Evolutionary conservation across 305 asterid genomes (phyloP), one percentile per base, ranked within the genome.

Genomic region (Fraxinus ornus): DNA sequence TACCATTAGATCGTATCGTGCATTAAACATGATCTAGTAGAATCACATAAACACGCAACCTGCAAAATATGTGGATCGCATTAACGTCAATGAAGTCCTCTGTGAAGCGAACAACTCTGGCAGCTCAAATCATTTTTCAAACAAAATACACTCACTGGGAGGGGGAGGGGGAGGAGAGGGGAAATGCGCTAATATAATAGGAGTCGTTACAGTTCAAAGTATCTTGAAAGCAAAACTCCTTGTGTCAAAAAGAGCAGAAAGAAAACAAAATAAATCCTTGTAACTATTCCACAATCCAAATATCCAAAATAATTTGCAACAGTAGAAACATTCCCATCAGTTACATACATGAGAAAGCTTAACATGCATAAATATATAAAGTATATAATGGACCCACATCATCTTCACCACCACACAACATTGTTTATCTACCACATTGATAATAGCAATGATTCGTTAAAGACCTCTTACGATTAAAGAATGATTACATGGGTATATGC

Each of bases 361-460:
- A 35, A 57, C 62, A 57, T 49, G 64, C 75, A 78, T 30, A 85
- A 68, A 82, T 88, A 70, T 77, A 84, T 87, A 88, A 55, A 36
- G 57, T 73, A 62, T 75, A 70, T 70, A 28, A 72, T 28, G 75
- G 80, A 75, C 73, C 86, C 75, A 78, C 44, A 78, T 68, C 78
- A 77, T 39, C 39, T 79, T 64, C 74, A 55, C 79, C 86, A 24
- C 37, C 64, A 28, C 75, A 74, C 78, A 80, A 13, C 79, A 81
- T 44, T 44, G 85, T 72, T 26, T 24, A 75, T 76, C 76, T 78
- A 68, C 86, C 77, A 78, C 79, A 81, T 60, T 44, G 85, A 66
- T 41, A 79, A 81, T 57, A 78, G 78, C 2, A 21, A 73, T 37
- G 76, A 86, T 81, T 81, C 82, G 85, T 49, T 81, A 73, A 15